A percentile compares a stretch with the other conserved stretches of the same genome.
phyloP scores from a whole-genome alignment of 2,329 filamentous ascomycete species.

The Falciphora oryzae region DNA sequence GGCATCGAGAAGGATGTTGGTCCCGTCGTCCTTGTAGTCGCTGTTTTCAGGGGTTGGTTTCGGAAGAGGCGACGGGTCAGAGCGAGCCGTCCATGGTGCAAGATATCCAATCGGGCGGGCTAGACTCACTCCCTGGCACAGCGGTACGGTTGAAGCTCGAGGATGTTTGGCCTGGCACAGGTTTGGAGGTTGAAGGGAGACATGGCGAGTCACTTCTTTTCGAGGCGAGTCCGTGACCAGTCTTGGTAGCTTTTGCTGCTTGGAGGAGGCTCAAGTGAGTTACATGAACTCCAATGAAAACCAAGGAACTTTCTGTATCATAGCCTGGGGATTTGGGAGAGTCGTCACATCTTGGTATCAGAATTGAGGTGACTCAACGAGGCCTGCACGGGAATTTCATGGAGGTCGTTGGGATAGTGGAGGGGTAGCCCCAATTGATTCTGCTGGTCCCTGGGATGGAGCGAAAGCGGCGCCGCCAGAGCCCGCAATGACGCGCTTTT shows the following conservation, averaged over 20 bases:
- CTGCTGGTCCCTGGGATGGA: background rate
- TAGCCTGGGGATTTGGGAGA: background rate
- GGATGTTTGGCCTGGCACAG: constrained; percentile 71
- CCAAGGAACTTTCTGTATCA: background rate
- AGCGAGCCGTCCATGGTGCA: background rate
- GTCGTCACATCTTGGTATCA: background rate
- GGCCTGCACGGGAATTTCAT: no score
- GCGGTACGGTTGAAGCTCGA: constrained; percentile 71
- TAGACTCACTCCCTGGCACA: constrained; percentile 70
- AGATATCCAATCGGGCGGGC: background rate
- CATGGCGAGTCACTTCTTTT: constrained; percentile 30
- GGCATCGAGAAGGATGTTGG: constrained; percentile 90
- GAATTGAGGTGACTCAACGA: background rate
- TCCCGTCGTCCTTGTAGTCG: constrained; percentile 98
- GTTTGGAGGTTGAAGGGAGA: constrained; percentile 66
- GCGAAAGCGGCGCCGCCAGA: background rate
- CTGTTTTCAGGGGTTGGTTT: constrained; percentile 40
- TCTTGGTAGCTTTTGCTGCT: background rate
- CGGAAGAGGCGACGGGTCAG: constrained; percentile 6
- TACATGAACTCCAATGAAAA: background rate
- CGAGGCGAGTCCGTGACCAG: no score
- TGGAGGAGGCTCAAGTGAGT: background rate
- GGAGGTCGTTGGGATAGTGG: background rate
- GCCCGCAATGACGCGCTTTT: background rate
- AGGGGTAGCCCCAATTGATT: background rate